Percentiles rank a stretch among this genome's conserved stretches.
Conservation (phyloP, 345 rosid genomes). For the Punica granatum region DNA sequence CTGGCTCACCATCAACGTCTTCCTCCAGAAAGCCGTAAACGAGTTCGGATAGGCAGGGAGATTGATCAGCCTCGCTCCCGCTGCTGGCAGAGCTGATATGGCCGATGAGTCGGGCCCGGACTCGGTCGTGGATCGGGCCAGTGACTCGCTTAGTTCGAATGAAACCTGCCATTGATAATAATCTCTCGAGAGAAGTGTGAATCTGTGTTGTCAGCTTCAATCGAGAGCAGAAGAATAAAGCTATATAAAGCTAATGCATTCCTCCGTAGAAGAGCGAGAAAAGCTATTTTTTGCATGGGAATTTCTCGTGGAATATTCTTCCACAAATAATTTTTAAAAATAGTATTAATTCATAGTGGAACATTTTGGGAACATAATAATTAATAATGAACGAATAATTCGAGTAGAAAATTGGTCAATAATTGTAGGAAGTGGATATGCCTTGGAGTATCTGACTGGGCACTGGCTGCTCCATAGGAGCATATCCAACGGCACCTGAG, state of each 20-base stretch:
- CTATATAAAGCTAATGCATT: no score
- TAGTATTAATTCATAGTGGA: no score
- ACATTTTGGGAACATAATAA: no score
- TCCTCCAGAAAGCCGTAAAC: conserved; percentile 64
- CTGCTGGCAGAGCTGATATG: conserved; percentile 40
- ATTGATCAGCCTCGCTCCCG: conserved; percentile 65
- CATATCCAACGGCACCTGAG: conserved; percentile 7
- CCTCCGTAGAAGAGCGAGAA: no score
- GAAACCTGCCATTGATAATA: neutral
- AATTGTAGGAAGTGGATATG: conserved; percentile 3
- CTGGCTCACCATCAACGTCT: conserved; percentile 17
- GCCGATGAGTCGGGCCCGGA: conserved; percentile 42
- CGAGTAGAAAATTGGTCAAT: neutral
- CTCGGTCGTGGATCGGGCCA: conserved; percentile 49
- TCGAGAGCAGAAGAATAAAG: no score
- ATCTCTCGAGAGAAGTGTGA: no score
- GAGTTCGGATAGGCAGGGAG: conserved; percentile 67
- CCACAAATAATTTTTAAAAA: no score
- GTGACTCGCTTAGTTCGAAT: conserved; percentile 39
- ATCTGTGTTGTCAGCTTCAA: no score
- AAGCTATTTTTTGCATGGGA: no score
- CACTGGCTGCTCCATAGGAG: neutral
- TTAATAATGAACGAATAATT: neutral
- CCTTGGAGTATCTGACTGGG: neutral
- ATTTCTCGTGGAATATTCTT: no score